Conservation (phyloP, 805 yeast genomes). For the Wickerhamiella alocasiicola region DNA sequence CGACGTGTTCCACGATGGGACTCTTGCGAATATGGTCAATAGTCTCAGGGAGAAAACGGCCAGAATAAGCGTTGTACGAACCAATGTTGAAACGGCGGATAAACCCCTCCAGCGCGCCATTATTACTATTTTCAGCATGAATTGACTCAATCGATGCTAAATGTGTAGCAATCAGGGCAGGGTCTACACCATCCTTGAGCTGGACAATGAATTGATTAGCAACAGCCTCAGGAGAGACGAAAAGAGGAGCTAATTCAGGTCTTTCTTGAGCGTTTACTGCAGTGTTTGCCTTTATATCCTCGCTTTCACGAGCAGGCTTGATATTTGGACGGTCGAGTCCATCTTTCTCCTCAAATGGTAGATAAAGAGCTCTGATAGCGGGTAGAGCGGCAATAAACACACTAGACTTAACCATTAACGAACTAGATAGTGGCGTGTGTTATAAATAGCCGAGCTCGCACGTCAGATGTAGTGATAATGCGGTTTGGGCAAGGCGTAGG, state of each 20-base stretch:
- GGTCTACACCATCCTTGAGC: conserved; percentile 51
- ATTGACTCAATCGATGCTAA: conserved; percentile 44
- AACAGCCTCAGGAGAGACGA: conserved; percentile 25
- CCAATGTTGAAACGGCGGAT: no score
- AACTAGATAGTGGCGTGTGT: no score
- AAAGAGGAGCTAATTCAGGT: not conserved
- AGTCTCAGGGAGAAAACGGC: no score
- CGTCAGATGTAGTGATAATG: not conserved
- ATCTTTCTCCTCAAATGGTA: conserved; percentile 18
- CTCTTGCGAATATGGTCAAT: not conserved
- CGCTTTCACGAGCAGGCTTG: not conserved
- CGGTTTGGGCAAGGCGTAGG: not conserved
- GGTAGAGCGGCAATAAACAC: conserved; percentile 17
- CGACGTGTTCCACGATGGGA: not conserved
- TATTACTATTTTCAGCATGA: conserved; percentile 21
- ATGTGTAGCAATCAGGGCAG: conserved; percentile 50
- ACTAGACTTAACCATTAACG: conserved; percentile 22
- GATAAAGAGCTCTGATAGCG: conserved; percentile 19
- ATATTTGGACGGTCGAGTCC: not conserved
- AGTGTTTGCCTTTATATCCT: conserved; percentile 1
- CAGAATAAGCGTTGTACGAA: no score
- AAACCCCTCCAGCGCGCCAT: conserved; percentile 33
- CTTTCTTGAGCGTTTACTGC: conserved; percentile 4
- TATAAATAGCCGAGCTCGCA: not conserved
- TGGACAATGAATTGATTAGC: conserved; percentile 57